phyloP scores from a whole-genome alignment of 2,329 filamentous ascomycete species.

The Cordyceps tenuipes region DNA sequence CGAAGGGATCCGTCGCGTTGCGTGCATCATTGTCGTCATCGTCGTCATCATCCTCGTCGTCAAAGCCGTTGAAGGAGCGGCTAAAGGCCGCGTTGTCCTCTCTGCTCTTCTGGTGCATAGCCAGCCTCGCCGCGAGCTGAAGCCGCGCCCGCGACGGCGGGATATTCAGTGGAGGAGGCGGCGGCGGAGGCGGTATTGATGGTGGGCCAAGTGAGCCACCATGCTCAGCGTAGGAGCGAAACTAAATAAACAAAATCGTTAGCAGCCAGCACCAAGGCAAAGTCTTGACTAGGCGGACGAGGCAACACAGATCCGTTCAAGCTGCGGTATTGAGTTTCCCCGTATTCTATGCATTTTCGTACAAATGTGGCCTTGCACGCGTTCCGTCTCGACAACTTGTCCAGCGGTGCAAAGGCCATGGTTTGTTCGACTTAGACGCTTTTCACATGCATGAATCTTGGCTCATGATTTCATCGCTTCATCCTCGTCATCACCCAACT shows the following conservation, averaged over 20 bases:
- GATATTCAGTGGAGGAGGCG: slow-evolving; percentile 74
- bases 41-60: slow-evolving; percentile 44
- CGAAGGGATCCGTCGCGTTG: slow-evolving; percentile 34
- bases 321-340: slow-evolving; percentile 5
- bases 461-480: slow-evolving; percentile 10
- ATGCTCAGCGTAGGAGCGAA: slow-evolving; percentile 50
- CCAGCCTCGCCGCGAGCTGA: slow-evolving; percentile 81
- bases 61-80: slow-evolving; percentile 38
- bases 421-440: neutral
- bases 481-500: neutral
- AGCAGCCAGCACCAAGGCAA: slow-evolving; percentile 1
- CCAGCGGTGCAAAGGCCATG: neutral
- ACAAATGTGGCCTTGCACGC: neutral
- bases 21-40: slow-evolving; percentile 23
- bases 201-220: slow-evolving; percentile 44
- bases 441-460: neutral
- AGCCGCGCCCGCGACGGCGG: slow-evolving; percentile 78
- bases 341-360: slow-evolving; percentile 6
- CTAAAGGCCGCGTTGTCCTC: slow-evolving; percentile 37
- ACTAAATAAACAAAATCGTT: slow-evolving; percentile 33
- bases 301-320: slow-evolving; percentile 15
- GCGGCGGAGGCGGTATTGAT: slow-evolving; percentile 49
- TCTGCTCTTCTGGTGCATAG: slow-evolving; percentile 61
- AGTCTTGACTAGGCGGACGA: slow-evolving; percentile 1
- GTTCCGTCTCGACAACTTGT: neutral